Percentiles rank a stretch among this genome's conserved stretches.
phyloP scores from a whole-genome alignment of 495 filamentous ascomycete species.

The Pyronema omphalodes region DNA sequence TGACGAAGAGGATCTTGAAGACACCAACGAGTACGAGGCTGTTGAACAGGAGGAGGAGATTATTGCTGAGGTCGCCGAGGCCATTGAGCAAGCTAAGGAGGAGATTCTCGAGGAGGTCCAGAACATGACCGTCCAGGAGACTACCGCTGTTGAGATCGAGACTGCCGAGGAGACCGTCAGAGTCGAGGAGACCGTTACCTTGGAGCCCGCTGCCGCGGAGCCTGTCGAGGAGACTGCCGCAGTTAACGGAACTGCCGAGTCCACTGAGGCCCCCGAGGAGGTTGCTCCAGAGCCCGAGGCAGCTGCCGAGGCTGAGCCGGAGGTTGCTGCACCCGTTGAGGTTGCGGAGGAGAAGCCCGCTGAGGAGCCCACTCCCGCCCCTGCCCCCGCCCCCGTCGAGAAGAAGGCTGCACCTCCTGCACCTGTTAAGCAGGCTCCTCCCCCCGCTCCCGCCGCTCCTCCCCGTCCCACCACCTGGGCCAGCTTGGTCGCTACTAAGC shows the following conservation, averaged over 20 bases:
- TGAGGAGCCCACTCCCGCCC: conserved; percentile 24
- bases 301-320: conserved; percentile 29
- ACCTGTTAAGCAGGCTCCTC: conserved; percentile 27
- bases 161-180: conserved; percentile 30
- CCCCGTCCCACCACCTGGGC: conserved; percentile 77
- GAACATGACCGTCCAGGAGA: conserved; percentile 27
- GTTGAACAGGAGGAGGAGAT: conserved; percentile 22
- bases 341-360: conserved; percentile 24
- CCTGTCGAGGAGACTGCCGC: conserved; percentile 20
- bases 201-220: conserved; percentile 18
- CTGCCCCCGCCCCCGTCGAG: conserved; percentile 28
- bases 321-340: conserved; percentile 31
- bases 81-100: conserved; percentile 38
- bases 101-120: conserved; percentile 36
- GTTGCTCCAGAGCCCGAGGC: conserved; percentile 21
- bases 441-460: conserved; percentile 28
- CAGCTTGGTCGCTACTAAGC: conserved; percentile 40
- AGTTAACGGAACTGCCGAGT: conserved; percentile 24
- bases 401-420: conserved; percentile 43
- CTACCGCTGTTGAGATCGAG: conserved; percentile 30
- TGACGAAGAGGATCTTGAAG: conserved; percentile 42
- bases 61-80: conserved; percentile 28
- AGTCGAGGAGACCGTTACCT: conserved; percentile 26
- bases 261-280: conserved; percentile 9
- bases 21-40: conserved; percentile 40